A percentile compares a stretch with the other conserved stretches of the same genome.
phyloP scores from a whole-genome alignment of 192 early-diverging fungal species.

The Allomyces arbusculus region DNA sequence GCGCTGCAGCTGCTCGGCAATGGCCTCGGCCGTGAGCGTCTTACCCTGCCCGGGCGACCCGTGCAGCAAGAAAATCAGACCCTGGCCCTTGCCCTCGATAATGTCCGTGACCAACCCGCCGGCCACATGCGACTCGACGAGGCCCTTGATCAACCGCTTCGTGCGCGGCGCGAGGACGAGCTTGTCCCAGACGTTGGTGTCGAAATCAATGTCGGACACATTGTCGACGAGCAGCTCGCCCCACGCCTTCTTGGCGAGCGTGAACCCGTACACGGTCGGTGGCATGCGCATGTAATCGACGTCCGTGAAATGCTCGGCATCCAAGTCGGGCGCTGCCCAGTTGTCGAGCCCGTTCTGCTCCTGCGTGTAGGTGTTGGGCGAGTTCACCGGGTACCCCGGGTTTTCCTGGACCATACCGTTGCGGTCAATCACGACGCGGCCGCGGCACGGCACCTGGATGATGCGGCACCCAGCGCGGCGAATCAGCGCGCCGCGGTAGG shows the following conservation, averaged over 20 bases:
- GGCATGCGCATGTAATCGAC: too few species aligned
- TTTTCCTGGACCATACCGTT: too few species aligned
- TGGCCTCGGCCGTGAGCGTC: slow-evolving; percentile 39
- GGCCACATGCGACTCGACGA: slow-evolving; percentile 20
- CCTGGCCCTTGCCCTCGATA: slow-evolving; percentile 27
- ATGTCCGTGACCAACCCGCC: slow-evolving; percentile 10
- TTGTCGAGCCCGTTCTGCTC: too few species aligned
- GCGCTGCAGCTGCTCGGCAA: slow-evolving; percentile 26
- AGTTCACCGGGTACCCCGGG: too few species aligned
- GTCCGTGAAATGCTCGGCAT: too few species aligned
- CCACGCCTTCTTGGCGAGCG: slow-evolving; percentile 28
- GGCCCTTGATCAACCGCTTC: slow-evolving; percentile 23
- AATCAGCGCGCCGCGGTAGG: too few species aligned
- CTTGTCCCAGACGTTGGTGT: slow-evolving; percentile 27
- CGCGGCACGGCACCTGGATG: too few species aligned
- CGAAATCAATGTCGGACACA: slow-evolving; percentile 18
- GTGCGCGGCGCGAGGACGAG: slow-evolving; percentile 19
- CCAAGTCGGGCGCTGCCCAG: too few species aligned
- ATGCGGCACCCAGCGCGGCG: too few species aligned
- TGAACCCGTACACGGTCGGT: slow-evolving; percentile 33
- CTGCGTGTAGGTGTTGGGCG: too few species aligned
- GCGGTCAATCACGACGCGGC: too few species aligned
- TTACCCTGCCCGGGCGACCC: slow-evolving; percentile 33
- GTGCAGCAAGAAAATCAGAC: slow-evolving; percentile 33
- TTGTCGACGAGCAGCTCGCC: slow-evolving; percentile 24